phyloP scores from a whole-genome alignment of 2,329 filamentous ascomycete genomes.

The Dryadomyces quercus-mongolicae region DNA sequence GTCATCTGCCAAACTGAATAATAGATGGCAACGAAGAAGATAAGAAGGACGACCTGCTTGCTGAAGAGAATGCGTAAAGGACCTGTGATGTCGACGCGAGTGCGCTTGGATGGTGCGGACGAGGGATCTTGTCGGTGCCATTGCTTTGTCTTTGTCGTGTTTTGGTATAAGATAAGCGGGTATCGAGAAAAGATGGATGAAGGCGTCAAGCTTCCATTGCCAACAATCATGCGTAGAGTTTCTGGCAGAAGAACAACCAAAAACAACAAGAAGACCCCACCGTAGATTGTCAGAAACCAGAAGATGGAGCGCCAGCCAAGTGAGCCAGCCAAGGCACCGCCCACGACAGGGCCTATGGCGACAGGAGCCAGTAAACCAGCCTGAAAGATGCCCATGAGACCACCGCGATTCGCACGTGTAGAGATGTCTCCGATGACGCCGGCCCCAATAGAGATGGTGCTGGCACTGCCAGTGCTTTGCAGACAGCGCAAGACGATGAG shows the following conservation, averaged over 20 bases:
- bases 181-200: constrained; percentile 46
- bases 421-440: constrained; percentile 63
- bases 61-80: constrained; percentile 40
- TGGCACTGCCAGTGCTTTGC: constrained; percentile 52
- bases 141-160: constrained; percentile 15
- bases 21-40: constrained; percentile 39
- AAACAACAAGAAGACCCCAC: constrained; percentile 36
- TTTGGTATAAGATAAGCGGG: constrained; percentile 27
- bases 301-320: constrained; percentile 56
- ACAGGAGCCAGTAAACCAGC: constrained; percentile 44
- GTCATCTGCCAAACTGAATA: constrained; percentile 45
- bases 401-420: constrained; percentile 55
- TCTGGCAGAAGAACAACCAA: constrained; percentile 45
- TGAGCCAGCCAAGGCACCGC: constrained; percentile 49
- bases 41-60: constrained; percentile 42
- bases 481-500: constrained; percentile 48
- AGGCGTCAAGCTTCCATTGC: constrained; percentile 46
- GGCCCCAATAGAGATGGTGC: constrained; percentile 57
- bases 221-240: constrained; percentile 45
- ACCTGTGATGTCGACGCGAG: constrained; percentile 42
- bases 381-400: constrained; percentile 55
- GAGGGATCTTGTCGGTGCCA: not conserved
- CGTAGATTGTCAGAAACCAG: constrained; percentile 52
- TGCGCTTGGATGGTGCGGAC: not conserved
- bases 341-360: constrained; percentile 46